These are phyloP conservation scores for Vaucheria bursata DNA, from an alignment of 352 stramenopile genomes.

Conservation along the genomic window DNA sequence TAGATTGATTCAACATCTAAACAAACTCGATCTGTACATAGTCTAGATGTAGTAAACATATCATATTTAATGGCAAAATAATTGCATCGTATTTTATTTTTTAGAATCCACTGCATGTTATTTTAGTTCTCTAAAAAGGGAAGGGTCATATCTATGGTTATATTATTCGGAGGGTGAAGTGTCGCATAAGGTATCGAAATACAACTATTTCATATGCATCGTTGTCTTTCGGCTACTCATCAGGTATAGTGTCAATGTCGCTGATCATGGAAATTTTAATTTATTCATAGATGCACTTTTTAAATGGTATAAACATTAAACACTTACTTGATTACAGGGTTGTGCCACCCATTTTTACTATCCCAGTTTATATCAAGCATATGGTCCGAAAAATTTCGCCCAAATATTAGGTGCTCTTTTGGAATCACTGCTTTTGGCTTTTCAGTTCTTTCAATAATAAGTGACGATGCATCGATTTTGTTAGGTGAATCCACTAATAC, in stretches of 20 bases:
- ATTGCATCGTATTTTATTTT: too few relatives aligned
- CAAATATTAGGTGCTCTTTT: constrained; percentile 68
- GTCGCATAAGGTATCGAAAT: not conserved
- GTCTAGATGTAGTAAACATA: too few relatives aligned
- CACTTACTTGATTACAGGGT: constrained; percentile 49
- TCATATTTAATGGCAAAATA: too few relatives aligned
- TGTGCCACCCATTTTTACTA: constrained; percentile 66
- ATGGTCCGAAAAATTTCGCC: constrained; percentile 83
- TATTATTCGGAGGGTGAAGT: not conserved
- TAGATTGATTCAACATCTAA: too few relatives aligned
- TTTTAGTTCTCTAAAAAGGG: too few relatives aligned
- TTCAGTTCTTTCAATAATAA: constrained; percentile 21
- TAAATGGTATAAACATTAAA: constrained; percentile 13
- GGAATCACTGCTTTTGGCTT: constrained; percentile 24
- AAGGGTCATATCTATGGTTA: too few relatives aligned
- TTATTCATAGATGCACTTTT: not conserved
- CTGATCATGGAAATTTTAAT: not conserved
- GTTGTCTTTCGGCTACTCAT: not conserved
- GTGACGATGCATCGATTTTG: not conserved
- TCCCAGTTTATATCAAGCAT: constrained; percentile 86
- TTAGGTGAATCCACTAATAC: not conserved
- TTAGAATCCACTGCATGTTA: too few relatives aligned
- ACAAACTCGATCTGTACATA: too few relatives aligned
- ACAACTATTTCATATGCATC: not conserved
- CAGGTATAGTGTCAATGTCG: not conserved